Evolutionary conservation across 139 green algal genomes (phyloP).

Genomic region (Marvania coccoides): DNA sequence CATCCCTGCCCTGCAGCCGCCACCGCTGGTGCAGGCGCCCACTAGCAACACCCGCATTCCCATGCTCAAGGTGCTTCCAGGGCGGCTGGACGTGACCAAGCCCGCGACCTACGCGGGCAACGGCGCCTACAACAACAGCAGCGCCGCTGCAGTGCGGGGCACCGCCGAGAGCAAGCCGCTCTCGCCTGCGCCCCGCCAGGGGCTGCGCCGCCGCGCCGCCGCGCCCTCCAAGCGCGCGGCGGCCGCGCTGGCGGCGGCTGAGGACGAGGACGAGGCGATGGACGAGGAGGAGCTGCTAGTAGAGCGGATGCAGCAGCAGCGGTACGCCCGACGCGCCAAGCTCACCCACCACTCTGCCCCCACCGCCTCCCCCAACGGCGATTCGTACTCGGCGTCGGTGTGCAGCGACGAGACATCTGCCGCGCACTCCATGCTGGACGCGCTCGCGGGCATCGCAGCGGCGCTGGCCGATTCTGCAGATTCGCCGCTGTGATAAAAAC

Average conservation of each 20-base stretch:
- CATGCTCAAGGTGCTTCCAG: conserved; percentile 2
- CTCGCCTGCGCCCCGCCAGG: background rate
- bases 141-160: background rate
- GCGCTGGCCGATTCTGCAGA: conserved; percentile 1
- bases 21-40: background rate
- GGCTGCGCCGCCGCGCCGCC: background rate
- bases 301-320: background rate
- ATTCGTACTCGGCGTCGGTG: background rate
- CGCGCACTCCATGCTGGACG: background rate
- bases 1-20: background rate
- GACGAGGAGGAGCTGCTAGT: background rate
- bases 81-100: background rate
- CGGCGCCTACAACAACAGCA: background rate
- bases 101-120: background rate
- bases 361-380: background rate
- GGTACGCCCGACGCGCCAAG: background rate
- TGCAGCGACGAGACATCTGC: background rate
- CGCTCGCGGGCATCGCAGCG: conserved; percentile 1
- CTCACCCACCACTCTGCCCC: background rate
- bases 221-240: too few relatives aligned
- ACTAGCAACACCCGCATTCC: background rate
- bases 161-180: background rate
- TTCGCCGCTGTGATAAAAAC: too few relatives aligned
- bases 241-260: too few relatives aligned
- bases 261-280: background rate